A percentile compares a stretch with the other conserved stretches of the same genome.
phyloP scores from a whole-genome alignment of 1,284 basidiomycete genomes.

The Malassezia cuniculi region DNA sequence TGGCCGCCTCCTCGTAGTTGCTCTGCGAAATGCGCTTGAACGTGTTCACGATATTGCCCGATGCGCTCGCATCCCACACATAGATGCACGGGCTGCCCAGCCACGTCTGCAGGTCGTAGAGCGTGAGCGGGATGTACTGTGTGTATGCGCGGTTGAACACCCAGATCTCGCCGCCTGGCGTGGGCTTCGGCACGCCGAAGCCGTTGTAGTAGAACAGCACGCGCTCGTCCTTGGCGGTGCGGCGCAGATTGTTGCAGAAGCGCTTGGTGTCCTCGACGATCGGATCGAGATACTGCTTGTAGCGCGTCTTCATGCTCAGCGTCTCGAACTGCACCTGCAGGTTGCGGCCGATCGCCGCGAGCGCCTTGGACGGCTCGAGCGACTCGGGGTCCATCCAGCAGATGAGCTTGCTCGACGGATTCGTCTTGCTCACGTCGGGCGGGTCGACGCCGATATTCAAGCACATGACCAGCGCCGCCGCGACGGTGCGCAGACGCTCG shows the following conservation, averaged over 20 bases:
- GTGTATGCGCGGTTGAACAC: slow-evolving; percentile 97
- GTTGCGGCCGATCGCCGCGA: slow-evolving; percentile 66
- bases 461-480: slow-evolving; percentile 85
- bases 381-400: slow-evolving; percentile 91
- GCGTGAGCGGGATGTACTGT: slow-evolving; percentile 91
- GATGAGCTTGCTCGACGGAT: slow-evolving; percentile 84
- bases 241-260: slow-evolving; percentile 71
- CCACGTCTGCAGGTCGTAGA: slow-evolving; percentile 85
- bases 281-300: slow-evolving; percentile 66
- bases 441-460: slow-evolving; percentile 96
- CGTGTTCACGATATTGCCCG: slow-evolving; percentile 81
- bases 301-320: slow-evolving; percentile 57
- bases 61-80: slow-evolving; percentile 96
- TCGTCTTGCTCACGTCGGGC: slow-evolving; percentile 91
- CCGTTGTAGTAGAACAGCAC: slow-evolving; percentile 97
- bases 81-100: slow-evolving; percentile 75
- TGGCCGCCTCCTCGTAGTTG: slow-evolving; percentile 61
- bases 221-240: slow-evolving; percentile 82
- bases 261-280: slow-evolving; percentile 86
- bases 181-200: slow-evolving; percentile 93
- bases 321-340: slow-evolving; percentile 92
- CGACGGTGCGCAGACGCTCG: slow-evolving; percentile 68
- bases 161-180: slow-evolving; percentile 91
- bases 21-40: slow-evolving; percentile 76
- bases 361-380: slow-evolving; percentile 53